Base-by-base conservation (phyloP, 495 filamentous ascomycete genomes). In the Annulohypoxylon bovei region DNA sequence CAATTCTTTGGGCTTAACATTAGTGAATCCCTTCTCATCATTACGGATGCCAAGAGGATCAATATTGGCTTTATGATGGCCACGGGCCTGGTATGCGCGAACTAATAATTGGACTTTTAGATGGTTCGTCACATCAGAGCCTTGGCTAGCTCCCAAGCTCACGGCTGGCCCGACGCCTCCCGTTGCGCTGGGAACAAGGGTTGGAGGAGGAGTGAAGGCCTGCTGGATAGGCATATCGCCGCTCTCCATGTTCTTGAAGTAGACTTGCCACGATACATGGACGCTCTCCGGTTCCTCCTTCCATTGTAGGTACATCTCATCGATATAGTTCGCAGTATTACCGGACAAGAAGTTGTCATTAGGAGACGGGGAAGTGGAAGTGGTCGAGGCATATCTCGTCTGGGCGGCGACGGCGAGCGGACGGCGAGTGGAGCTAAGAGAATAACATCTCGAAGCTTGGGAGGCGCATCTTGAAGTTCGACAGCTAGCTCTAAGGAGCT, bases 271-370 rank as follows among this genome's bases (percentile, higher is more conserved):
- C 78, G 95, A 99, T 74, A 97, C 86, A 82, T 99, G 95, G 46
- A 99, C 95, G 80, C 92, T 96, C 70, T 88, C 87, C 18, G 96
- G 93, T 74, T 99, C 93, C 66, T 91, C 86, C 83, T 95, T 97
- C 95, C 95, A 99, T 73, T 92, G 88, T 81, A 99, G 81, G 81
- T 99, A 99, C 95, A 99, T 99, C 87, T 97, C 95, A 81, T 99
- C 95, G 79, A 99, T 91, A 81, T 99, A 99, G 83, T 97, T 98
- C 79, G 95, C 95, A 62, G 94, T 92, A 84, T 91, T 97, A 42
- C 95, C 95, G 65, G 91, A 90, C 54, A 98, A 87, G 86, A 98
- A 99, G 81, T 90, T 95, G 83, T 99, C 95, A 75, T 90, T 95
- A 57, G 96, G 87, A 76, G 88, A 85, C 78, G 32, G 85, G 72